A percentile compares a stretch with the other conserved stretches of the same genome.
Conservation (phyloP, 2,329 filamentous ascomycete genomes). For the Metarhizium anisopliae region DNA sequence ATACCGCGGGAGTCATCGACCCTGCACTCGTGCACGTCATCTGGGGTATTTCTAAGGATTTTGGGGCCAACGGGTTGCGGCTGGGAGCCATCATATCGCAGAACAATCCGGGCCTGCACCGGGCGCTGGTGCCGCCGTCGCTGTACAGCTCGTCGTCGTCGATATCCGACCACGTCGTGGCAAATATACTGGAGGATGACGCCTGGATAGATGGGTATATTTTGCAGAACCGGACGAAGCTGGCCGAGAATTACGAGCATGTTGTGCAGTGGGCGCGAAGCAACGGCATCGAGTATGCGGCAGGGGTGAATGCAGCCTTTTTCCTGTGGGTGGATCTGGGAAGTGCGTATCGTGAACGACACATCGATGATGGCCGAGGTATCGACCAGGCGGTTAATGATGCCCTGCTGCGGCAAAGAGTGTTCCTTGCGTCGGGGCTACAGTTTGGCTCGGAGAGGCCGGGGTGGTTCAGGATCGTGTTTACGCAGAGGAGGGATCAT, state of each 20-base stretch:
- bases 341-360: constrained; percentile 15
- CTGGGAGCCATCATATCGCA: constrained; percentile 42
- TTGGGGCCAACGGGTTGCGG: constrained; percentile 47
- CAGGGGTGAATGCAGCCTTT: constrained; percentile 42
- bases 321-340: constrained; percentile 46
- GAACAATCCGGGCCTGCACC: constrained; percentile 28
- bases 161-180: constrained; percentile 30
- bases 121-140: constrained; percentile 19
- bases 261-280: constrained; percentile 26
- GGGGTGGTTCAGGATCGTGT: constrained; percentile 31
- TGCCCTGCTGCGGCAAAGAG: constrained; percentile 18
- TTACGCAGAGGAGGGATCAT: constrained; percentile 22
- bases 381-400: constrained; percentile 18
- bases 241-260: constrained; percentile 30
- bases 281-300: constrained; percentile 33
- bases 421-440: constrained; percentile 27
- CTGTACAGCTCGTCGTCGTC: constrained; percentile 23
- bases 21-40: constrained; percentile 40
- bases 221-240: constrained; percentile 27
- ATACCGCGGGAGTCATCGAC: constrained; percentile 35
- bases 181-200: constrained; percentile 34
- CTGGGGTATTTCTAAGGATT: constrained; percentile 40
- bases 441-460: constrained; percentile 28
- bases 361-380: constrained; percentile 7
- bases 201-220: constrained; percentile 35